These are phyloP conservation scores for Westerdykella sp. DNA, from an alignment of 2,329 filamentous ascomycete species.

Conservation along the genomic window DNA sequence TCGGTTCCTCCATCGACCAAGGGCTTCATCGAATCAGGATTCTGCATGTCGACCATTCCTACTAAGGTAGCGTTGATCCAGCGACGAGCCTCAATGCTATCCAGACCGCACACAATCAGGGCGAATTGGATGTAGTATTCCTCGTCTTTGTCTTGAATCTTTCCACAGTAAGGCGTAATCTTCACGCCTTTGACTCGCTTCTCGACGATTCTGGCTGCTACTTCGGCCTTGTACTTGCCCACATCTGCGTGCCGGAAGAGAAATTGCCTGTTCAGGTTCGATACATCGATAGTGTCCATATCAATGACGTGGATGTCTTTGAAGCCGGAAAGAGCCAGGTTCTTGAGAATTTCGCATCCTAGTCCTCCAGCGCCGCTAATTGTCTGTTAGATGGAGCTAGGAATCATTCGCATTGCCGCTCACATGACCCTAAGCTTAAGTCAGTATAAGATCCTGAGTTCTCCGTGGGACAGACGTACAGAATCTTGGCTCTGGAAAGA, in stretches of 20 bases:
- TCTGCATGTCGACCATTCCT: slow-evolving; percentile 77
- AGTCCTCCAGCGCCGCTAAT: slow-evolving; percentile 84
- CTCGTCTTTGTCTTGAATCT: slow-evolving; percentile 95
- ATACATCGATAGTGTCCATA: slow-evolving; percentile 99
- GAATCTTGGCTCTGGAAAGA: slow-evolving; percentile 44
- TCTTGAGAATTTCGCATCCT: slow-evolving; percentile 94
- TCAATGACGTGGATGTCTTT: slow-evolving; percentile 98
- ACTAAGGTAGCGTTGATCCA: slow-evolving; percentile 98
- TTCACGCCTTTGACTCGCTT: slow-evolving; percentile 80
- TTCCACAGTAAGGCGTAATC: slow-evolving; percentile 89
- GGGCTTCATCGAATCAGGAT: slow-evolving; percentile 82
- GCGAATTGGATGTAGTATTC: slow-evolving; percentile 97
- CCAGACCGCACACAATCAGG: slow-evolving; percentile 85
- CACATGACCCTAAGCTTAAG: slow-evolving; percentile 32
- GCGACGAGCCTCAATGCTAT: slow-evolving; percentile 93
- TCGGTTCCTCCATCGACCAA: slow-evolving; percentile 96
- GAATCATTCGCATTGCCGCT: slow-evolving; percentile 13
- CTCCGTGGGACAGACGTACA: slow-evolving; percentile 50
- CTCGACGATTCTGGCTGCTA: slow-evolving; percentile 87
- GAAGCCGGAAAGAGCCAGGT: slow-evolving; percentile 90
- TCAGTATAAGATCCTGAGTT: slow-evolving; percentile 12
- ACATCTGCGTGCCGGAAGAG: slow-evolving; percentile 89
- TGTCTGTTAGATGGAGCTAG: slow-evolving; percentile 28
- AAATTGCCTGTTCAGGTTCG: slow-evolving; percentile 95
- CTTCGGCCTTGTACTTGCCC: slow-evolving; percentile 87